Evolutionary conservation across 75 land plant genomes (phyloP), one percentile per base, ranked within the genome.

Genomic region (Cunninghamia lanceolata): DNA sequence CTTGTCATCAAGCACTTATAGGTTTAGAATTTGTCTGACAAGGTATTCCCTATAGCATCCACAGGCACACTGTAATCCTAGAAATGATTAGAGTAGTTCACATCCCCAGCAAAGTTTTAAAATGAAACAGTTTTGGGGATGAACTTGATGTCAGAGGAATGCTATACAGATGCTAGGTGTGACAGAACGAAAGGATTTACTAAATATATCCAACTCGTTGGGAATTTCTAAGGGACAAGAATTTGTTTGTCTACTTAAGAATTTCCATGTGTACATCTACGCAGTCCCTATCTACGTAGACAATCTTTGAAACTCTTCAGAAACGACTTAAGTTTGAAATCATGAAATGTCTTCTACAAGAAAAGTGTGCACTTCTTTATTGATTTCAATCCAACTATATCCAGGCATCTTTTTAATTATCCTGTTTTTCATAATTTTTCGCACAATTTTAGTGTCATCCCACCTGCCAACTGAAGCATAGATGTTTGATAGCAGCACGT

Each of bases 401-500:
- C 50, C 50, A 46, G 50, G 85, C 10, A 84, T 66, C 66, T 84
- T 87, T 47, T 42, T 76, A 4, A 87, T 75, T 21, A 82, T 63
- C 45, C 16, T 87, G 39, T 84, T 36, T 53, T 84, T 84, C 38
- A 87, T 39, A 7, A 36, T 32, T 16, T 42, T 50, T 30, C 88
- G 84, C 54, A 84, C 78, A 45, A 84, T 82, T 16, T 34, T 56
- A 3, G 88, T 79, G n/a, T 87, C 85, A 50, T 74, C 3, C 88
- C 88, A 87, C 78, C 85, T 87, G 25, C 82, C 82, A 38, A 83
- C 42, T 45, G 83, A 45, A 35, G 89, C 82, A 88, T 85, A 88
- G 13, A 88, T 85, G 56, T 88, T 88, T 10, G 89, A 88, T 15
- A 88, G 78, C 40, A 88, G 77, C 36, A 88, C 84, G 82, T 88